Evolutionary conservation across 2,329 filamentous ascomycete genomes (phyloP).

Genomic region (Ophiostoma perfectum): DNA sequence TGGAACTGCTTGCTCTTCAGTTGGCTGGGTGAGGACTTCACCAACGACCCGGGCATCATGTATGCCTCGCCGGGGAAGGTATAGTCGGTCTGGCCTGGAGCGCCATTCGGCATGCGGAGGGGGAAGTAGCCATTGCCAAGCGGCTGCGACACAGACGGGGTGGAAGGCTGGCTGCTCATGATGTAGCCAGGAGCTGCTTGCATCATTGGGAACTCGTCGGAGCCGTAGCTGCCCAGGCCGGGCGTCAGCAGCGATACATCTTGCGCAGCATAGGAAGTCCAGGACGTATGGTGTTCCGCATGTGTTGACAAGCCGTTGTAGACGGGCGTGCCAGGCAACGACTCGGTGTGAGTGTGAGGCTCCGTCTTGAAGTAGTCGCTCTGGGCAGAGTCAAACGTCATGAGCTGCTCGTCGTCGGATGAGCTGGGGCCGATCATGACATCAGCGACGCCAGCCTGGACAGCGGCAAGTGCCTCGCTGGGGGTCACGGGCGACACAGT

Average conservation of each 20-base stretch:
- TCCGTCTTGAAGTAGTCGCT: background rate
- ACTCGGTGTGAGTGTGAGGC: background rate
- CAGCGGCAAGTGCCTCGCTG: background rate
- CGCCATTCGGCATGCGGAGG: background rate
- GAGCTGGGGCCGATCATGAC: constrained; percentile 11
- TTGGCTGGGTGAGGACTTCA: constrained; percentile 33
- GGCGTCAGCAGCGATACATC: constrained; percentile 49
- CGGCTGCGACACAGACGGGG: constrained; percentile 44
- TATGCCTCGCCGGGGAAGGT: constrained; percentile 46
- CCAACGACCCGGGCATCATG: constrained; percentile 27
- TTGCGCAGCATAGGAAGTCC: constrained; percentile 31
- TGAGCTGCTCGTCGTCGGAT: constrained; percentile 19
- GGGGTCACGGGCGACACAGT: background rate
- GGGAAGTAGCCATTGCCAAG: constrained; percentile 40
- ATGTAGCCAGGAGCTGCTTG: constrained; percentile 42
- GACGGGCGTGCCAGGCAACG: background rate
- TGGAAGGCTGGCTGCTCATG: constrained; percentile 45
- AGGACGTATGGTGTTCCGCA: constrained; percentile 19
- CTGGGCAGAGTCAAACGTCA: background rate
- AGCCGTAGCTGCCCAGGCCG: constrained; percentile 41
- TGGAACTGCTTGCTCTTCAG: constrained; percentile 41
- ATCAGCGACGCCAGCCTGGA: background rate
- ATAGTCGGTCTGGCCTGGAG: constrained; percentile 38
- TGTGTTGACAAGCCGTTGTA: background rate
- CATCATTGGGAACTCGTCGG: constrained; percentile 41